Base-by-base conservation (phyloP, 2,329 filamentous ascomycete species). In the Fusarium oxysporum region DNA sequence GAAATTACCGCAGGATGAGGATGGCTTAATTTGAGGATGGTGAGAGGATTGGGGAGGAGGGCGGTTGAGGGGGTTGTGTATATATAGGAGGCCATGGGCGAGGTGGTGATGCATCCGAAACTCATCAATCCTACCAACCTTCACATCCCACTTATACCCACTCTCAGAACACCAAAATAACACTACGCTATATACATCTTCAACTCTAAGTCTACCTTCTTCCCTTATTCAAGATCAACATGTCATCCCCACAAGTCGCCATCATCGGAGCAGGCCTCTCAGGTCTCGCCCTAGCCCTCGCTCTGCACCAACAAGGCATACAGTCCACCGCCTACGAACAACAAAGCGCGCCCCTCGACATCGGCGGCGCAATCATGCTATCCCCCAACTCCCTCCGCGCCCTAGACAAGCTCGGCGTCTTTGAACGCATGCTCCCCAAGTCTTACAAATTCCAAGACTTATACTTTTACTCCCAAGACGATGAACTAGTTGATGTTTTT, bases 311-410 rank as follows among this genome's bases (percentile, higher is more conserved):
- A 35, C 82, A 87, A 62, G 80, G 81, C 44, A 90, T 91, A 47
- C 71, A 81, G 9, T 83, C 80, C 65, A 85, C 80, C 6, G 79
- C 91, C 56, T 90, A 89, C 68, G 89, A 91, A 68, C 81, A 83
- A 19, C 83, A 86, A 13, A 65, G 80, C 1, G 81, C 82, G 0
- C 81, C 84, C 3, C 81, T 85, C 5, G 82, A 86, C 65, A 85
- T 85, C 30, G 86, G 86, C 23, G 89, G 89, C 6, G 88, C 86
- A 2, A 81, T 91, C 35, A 89, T 90, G 85, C 83, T 91, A 5
- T 89, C 88, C 0, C 89, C 89, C 9, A 91, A 91, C 59, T 87
- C 88, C 0, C 83, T 91, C 3, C 82, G 83, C 8, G 81, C 90
- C 43, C 82, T 91, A 0, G 85, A 90, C 68, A 77, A 75, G 0